phyloP scores from a whole-genome alignment of 768 basidiomycete genomes.

The Rhizopogon vesiculosus region DNA sequence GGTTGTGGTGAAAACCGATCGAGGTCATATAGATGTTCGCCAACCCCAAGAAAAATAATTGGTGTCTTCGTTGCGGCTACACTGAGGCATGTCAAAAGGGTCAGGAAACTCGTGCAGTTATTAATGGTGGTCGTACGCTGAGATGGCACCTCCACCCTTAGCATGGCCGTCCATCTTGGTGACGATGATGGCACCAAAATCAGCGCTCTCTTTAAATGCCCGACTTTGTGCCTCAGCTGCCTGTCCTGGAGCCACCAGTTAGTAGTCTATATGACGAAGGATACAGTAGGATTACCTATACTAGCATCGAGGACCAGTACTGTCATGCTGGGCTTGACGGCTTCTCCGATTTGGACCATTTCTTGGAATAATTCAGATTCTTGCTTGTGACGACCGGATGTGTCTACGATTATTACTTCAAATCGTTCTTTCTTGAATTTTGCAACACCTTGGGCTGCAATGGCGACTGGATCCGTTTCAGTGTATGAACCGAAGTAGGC shows the following conservation, averaged over 20 bases:
- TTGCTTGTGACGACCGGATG: conserved; percentile 95
- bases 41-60: conserved; percentile 97
- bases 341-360: conserved; percentile 95
- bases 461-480: conserved; percentile 95
- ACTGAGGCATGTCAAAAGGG: conserved; percentile 33
- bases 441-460: conserved; percentile 89
- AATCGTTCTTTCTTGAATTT: conserved; percentile 99
- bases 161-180: conserved; percentile 99
- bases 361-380: conserved; percentile 95
- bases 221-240: conserved; percentile 94
- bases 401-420: conserved; percentile 98
- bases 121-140: conserved; percentile 64
- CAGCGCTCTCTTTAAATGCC: conserved; percentile 96
- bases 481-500: conserved; percentile 99
- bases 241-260: conserved; percentile 55
- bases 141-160: conserved; percentile 98
- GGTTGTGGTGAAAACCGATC: conserved; percentile 95
- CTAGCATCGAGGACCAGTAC: conserved; percentile 94
- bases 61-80: conserved; percentile 99
- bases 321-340: conserved; percentile 95
- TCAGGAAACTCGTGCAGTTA: background rate
- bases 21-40: conserved; percentile 96
- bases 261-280: background rate
- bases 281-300: conserved; percentile 56
- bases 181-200: conserved; percentile 98